Conservation (phyloP, 495 filamentous ascomycete genomes). For the Talaromyces ruber region DNA sequence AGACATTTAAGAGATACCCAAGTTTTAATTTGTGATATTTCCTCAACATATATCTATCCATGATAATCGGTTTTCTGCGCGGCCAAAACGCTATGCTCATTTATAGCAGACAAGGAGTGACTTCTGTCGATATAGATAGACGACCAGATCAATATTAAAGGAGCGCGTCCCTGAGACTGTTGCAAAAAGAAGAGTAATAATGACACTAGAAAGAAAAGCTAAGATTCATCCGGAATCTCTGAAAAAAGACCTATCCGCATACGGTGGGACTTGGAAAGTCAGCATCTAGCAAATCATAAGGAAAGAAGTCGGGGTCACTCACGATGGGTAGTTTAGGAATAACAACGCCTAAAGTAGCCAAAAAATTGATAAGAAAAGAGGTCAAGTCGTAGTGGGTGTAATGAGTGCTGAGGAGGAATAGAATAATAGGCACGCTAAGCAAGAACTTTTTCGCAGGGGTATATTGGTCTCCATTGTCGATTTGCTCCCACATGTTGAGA, state of each 20-base stretch:
- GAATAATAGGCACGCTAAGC: conserved; percentile 82
- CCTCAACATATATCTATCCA: not conserved
- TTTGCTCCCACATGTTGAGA: conserved; percentile 99
- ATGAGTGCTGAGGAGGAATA: conserved; percentile 95
- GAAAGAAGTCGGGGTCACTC: conserved; percentile 27
- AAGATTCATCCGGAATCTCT: conserved; percentile 33
- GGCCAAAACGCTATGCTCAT: not conserved
- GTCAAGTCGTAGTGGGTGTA: conserved; percentile 96
- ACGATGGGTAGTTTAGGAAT: conserved; percentile 94
- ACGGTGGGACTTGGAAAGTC: conserved; percentile 34
- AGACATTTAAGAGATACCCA: not conserved
- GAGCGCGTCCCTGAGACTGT: not conserved
- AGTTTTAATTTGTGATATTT: not conserved
- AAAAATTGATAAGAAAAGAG: conserved; percentile 93
- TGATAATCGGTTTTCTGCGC: not conserved
- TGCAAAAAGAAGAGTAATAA: conserved; percentile 11
- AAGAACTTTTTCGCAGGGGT: conserved; percentile 98
- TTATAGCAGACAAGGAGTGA: not conserved
- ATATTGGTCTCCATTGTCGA: conserved; percentile 98
- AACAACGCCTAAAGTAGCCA: conserved; percentile 83
- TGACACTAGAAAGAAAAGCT: conserved; percentile 12
- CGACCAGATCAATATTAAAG: not conserved
- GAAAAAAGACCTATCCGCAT: conserved; percentile 43
- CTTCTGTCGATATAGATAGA: not conserved
- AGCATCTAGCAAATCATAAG: conserved; percentile 8